phyloP scores from a whole-genome alignment of 2,329 filamentous ascomycete species.

The Canariomyces notabilis region DNA sequence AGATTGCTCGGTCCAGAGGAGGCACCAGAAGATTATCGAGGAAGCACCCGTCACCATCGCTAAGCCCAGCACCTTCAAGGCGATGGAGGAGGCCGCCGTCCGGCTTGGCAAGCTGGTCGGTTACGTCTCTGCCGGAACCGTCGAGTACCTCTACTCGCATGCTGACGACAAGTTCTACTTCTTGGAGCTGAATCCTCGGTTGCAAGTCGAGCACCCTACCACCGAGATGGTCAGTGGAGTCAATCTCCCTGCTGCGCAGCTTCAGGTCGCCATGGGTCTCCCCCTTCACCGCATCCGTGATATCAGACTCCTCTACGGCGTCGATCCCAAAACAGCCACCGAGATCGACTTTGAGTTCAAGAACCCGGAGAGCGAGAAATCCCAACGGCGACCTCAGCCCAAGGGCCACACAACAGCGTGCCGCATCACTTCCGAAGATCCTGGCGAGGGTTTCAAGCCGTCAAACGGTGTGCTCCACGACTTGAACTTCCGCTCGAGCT shows the following conservation, averaged over 20 bases:
- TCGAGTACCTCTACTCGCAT: constrained; percentile 98
- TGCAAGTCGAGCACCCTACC: constrained; percentile 98
- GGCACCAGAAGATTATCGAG: constrained; percentile 99
- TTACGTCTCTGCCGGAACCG: constrained; percentile 97
- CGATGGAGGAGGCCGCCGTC: constrained; percentile 95
- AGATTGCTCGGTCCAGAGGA: constrained; percentile 96
- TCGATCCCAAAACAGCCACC: constrained; percentile 78
- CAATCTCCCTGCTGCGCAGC: constrained; percentile 92
- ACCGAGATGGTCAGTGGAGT: constrained; percentile 99
- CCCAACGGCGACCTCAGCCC: constrained; percentile 82
- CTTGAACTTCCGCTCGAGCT: constrained; percentile 96
- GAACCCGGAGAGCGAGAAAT: constrained; percentile 73
- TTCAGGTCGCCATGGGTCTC: constrained; percentile 98
- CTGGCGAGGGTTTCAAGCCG: constrained; percentile 98
- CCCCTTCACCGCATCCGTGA: constrained; percentile 93
- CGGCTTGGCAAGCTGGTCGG: constrained; percentile 90
- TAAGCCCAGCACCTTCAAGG: constrained; percentile 79
- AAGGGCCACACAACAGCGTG: constrained; percentile 98
- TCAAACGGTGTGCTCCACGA: constrained; percentile 99
- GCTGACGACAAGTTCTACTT: constrained; percentile 99
- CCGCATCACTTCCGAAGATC: constrained; percentile 98
- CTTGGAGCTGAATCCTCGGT: constrained; percentile 94
- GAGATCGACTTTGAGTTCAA: constrained; percentile 97
- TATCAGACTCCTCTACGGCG: constrained; percentile 92
- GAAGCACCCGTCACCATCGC: constrained; percentile 97